These are phyloP conservation scores for Colletotrichum sp. DNA, from an alignment of 2,329 filamentous ascomycete species.

Conservation along the genomic window DNA sequence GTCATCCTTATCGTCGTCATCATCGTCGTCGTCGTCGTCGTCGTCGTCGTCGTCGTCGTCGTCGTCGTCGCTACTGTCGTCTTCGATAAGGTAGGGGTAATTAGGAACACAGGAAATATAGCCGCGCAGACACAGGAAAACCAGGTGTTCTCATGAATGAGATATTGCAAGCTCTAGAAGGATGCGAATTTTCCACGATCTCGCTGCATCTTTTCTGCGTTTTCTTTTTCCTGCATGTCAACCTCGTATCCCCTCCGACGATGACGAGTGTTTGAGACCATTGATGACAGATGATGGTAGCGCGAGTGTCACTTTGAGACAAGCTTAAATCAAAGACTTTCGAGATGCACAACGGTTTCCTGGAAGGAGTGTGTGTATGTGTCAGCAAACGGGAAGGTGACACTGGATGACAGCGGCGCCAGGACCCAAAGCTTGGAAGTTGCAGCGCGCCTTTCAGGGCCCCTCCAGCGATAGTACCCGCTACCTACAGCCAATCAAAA, in stretches of 20 bases:
- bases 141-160: rapidly evolving
- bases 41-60: too few species aligned
- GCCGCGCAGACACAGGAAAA: too few species aligned
- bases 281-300: background rate
- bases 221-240: background rate
- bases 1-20: too few species aligned
- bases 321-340: constrained; percentile 1
- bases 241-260: background rate
- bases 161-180: background rate
- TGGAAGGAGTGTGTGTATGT: background rate
- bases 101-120: too few species aligned
- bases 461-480: background rate
- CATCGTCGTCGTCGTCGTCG: too few species aligned
- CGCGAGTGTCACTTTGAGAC: background rate
- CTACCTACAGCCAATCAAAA: background rate
- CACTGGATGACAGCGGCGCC: constrained; percentile 13
- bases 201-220: too few species aligned
- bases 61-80: too few species aligned
- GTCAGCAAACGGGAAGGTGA: background rate
- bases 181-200: background rate
- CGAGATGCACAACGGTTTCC: background rate
- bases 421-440: background rate
- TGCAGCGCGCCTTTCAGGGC: background rate
- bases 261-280: background rate
- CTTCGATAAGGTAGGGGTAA: too few species aligned